Base-by-base conservation (phyloP, 331 rosid species). In the Ulmus americana region DNA sequence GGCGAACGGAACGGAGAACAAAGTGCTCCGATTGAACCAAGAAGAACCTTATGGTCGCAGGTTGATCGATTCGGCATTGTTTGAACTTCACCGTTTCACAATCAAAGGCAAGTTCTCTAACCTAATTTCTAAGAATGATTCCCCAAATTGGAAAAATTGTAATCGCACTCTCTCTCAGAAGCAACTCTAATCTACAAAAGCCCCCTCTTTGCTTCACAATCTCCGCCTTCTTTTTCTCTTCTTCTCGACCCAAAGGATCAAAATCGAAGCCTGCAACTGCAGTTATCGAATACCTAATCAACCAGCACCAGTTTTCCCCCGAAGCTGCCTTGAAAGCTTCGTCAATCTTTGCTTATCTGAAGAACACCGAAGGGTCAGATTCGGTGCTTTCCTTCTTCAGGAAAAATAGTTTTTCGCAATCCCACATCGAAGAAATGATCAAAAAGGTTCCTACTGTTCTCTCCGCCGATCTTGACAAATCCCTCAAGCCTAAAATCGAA, bases 401-500 rank as follows among this genome's bases (percentile, higher is more conserved):
- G 53, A 39, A 71, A 15, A 39, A 44, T 18, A 80, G 76, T 8
- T 74, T 77, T 70, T 66, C 76, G 42, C 7, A 74, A 12, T 15
- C 77, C 55, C 80, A 77, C 0, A 16, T 81, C 44, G 80, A 77
- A 61, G 9, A 60, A 22, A 42, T 74, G 40, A 22, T 81, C 14
- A 50, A 47, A 16, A 70, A 9, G 16, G 10, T 2, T 18, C 77
- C 77, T 2, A 5, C 9, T 35, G 38, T 74, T 6, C 82, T 81
- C n/a, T 53, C 52, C 45, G 43, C 75, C 59, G 52, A 61, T 5
- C 70, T 68, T 38, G 62, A 68, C 40, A 67, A 38, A 5, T 38
- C 67, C 45, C 16, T 77, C 54, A 57, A 52, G 68, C 83, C 74
- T 54, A 77, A 81, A 44, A 67, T 81, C 59, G 68, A 77, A 54